Base-by-base conservation (phyloP, 805 yeast species). In the Wickerhamomyces silvicola region DNA sequence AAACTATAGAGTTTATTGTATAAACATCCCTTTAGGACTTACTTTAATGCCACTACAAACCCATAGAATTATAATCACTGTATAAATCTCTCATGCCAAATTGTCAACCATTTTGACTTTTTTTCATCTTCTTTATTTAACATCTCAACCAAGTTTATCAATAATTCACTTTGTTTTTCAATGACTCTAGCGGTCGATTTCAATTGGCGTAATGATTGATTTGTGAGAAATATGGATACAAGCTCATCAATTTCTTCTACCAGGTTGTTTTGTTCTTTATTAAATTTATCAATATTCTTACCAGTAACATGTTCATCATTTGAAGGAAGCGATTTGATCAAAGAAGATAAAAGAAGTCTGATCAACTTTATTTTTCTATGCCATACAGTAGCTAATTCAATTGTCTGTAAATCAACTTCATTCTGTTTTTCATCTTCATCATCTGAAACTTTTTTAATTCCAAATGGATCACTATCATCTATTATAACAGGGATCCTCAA, bases 81-180 rank as follows among this genome's bases (percentile, higher is more conserved):
- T n/a, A n/a, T n/a, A n/a, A n/a, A n/a, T n/a, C 72, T 75, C 1
- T 55, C 41, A 27, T 54, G 56, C 80, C 82, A 75, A 4, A 78
- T 60, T 20, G 56, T 57, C 31, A 75, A 56, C 81, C 83, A 78
- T 48, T 68, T 69, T n/a, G 64, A 55, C 50, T 73, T 78, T 41
- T 68, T 68, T 10, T 66, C 68, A 37, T 72, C 72, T 7, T 54
- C 50, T 33, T 60, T 63, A 42, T 78, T 79, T 23, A 75, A 56
- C 9, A 47, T 54, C 30, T 62, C 65, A 11, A 78, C 44, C 14
- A 45, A 30, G 8, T 33, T 24, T 10, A 49, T 45, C 21, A 51
- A 35, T 1, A 33, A 21, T 3, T 33, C 31, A 23, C 45, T 37
- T 22, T 43, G 42, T 5, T 37, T 22, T 14, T 35, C 27, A 7